These are phyloP conservation scores for Monosporascus sp. DNA, from an alignment of 2,329 filamentous ascomycete species.

Conservation along the genomic window DNA sequence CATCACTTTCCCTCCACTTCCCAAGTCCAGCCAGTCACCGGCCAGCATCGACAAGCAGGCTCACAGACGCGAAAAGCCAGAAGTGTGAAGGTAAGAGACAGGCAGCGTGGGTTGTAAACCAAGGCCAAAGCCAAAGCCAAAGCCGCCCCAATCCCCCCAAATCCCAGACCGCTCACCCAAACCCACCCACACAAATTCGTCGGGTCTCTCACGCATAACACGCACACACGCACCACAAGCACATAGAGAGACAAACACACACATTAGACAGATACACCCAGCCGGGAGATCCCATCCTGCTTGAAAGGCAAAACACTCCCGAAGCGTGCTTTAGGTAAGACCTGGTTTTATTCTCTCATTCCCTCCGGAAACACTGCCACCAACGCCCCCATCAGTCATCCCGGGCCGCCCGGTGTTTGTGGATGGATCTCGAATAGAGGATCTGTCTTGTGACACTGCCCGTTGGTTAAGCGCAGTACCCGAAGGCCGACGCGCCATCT, in stretches of 20 bases:
- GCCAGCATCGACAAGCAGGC: background rate
- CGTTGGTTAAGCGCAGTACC: background rate
- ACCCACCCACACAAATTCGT: background rate
- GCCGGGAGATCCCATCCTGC: slow-evolving; percentile 11
- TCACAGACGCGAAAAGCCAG: background rate
- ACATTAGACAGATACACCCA: slow-evolving; percentile 2
- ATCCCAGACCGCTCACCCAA: background rate
- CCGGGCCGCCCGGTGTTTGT: slow-evolving; percentile 23
- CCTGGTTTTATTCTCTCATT: slow-evolving; percentile 20
- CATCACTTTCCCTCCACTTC: background rate
- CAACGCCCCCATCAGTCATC: slow-evolving; percentile 19
- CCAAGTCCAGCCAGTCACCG: background rate
- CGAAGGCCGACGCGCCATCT: background rate
- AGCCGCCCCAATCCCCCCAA: background rate
- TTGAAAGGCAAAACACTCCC: background rate
- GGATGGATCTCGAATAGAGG: background rate
- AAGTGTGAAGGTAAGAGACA: background rate
- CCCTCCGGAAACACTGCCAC: slow-evolving; percentile 8
- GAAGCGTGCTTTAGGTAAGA: slow-evolving; percentile 30
- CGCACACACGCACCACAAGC: background rate
- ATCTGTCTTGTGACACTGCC: background rate
- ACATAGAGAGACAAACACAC: slow-evolving; percentile 6
- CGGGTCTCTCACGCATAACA: background rate
- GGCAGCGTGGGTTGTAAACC: background rate
- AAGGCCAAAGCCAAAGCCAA: background rate